phyloP scores from a whole-genome alignment of 129 eudicot genomes.

The carrot (Daucus carota) region DNA sequence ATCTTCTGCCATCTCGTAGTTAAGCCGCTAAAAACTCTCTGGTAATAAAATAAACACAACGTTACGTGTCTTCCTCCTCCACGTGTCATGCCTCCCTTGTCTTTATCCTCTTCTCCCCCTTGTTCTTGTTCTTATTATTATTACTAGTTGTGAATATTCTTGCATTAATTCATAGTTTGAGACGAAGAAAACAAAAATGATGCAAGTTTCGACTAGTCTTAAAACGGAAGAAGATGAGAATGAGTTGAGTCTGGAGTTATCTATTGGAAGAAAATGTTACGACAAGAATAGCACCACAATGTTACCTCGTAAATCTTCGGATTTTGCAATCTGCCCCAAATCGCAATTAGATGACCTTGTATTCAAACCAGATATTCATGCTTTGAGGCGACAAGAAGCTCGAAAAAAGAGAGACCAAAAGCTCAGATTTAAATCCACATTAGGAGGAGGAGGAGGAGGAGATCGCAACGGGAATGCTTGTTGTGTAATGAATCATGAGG shows the following conservation, averaged over 20 bases:
- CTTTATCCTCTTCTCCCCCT: background rate
- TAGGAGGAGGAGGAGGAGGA: background rate
- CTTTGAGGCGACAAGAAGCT: constrained; percentile 31
- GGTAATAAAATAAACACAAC: background rate
- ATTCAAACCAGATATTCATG: constrained; percentile 37
- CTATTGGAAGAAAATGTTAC: constrained; percentile 41
- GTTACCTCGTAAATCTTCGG: background rate
- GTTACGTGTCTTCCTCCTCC: constrained; percentile 28
- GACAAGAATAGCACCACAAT: constrained; percentile 7
- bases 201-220: constrained; percentile 17
- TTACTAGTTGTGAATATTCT: too few species aligned
- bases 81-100: constrained; percentile 34
- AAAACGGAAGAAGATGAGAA: constrained; percentile 21
- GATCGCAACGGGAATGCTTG: background rate
- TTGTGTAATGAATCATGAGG: constrained; percentile 8
- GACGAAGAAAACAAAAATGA: too few species aligned
- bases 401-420: constrained; percentile 37
- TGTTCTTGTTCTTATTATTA: too few species aligned
- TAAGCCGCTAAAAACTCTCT: constrained; percentile 5
- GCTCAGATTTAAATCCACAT: constrained; percentile 10
- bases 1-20: too few species aligned
- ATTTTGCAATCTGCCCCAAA: too few species aligned
- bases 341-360: background rate
- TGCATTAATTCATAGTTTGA: too few species aligned
- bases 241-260: constrained; percentile 60